Evolutionary conservation across 805 yeast genomes (phyloP), one percentile per base, ranked within the genome.

Genomic region (Saturnispora halmiae): DNA sequence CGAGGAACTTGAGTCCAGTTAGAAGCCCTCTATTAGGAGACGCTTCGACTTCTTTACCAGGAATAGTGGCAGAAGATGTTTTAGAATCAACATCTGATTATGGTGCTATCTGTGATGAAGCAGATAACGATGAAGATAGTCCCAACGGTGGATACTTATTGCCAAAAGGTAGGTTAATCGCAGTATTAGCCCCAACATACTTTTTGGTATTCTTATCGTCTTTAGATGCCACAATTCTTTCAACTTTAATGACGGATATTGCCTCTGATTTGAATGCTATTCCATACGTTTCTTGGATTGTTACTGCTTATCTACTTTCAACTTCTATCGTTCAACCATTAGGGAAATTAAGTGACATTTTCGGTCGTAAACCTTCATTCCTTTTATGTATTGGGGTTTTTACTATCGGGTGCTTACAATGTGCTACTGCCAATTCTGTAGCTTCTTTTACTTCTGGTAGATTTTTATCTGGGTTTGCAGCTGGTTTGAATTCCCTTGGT

Each of bases 381-480:
- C 48, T 78, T 7, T 55, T 73, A 13, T 78, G 83, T 51, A 69
- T 75, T 39, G 47, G 61, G 1, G 59, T 71, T n/a, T 81, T 81
- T 53, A 70, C 74, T 2, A 30, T 76, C 2, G 88, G 79, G 6
- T 69, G 76, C 47, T 51, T 72, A 10, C 66, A 77, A 36, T 78
- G 84, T 54, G 77, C 73, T 4, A 28, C 67, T 1, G 70, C 80
- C 1, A 60, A 63, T 34, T 60, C 71, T 11, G 67, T 78, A 11
- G 48, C 62, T 33, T 49, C 66, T 40, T 64, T 81, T 47, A 73
- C 79, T 6, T 38, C 63, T 22, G 72, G 81, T 6, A 61, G 87
- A 49, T 79, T 85, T 46, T 65, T 87, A 38, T 77, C 94, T 27
- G 96, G 96, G 6, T 71, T 83, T 48, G 95, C 95, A 10, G 95